Percentiles rank a stretch among this genome's conserved stretches.
Conservation (phyloP, 2,329 filamentous ascomycete species). For the Apiospora phragmitis region DNA sequence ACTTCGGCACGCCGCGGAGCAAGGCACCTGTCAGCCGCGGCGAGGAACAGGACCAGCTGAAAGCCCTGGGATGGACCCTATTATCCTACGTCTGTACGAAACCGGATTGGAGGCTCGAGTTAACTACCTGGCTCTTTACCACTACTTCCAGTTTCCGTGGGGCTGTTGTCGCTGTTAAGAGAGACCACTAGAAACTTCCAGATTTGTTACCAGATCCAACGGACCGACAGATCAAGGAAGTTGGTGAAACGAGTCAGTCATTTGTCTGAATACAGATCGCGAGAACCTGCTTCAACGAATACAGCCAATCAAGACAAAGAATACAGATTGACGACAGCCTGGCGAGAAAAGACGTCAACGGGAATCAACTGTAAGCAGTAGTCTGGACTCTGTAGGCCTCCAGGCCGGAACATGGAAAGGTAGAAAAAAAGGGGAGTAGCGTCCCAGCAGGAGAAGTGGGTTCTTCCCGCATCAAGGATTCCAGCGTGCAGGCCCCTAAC, state of each 20-base stretch:
- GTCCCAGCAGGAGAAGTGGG: constrained; percentile 7
- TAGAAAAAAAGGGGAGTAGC: not conserved
- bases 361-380: not conserved
- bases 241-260: not conserved
- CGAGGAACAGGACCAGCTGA: not conserved
- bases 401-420: not conserved
- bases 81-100: not conserved
- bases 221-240: not conserved
- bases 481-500: constrained; percentile 1
- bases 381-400: too few species aligned
- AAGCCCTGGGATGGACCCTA: not conserved
- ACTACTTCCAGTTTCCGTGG: not conserved
- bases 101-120: not conserved
- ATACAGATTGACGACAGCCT: not conserved
- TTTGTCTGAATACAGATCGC: not conserved
- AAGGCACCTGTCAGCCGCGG: not conserved
- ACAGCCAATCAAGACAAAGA: not conserved
- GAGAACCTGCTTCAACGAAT: not conserved
- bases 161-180: not conserved
- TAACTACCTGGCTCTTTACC: not conserved
- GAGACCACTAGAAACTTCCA: not conserved
- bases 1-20: not conserved
- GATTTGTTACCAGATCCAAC: not conserved
- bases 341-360: not conserved
- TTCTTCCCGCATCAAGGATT: constrained; percentile 8